Evolutionary conservation across 2,329 filamentous ascomycete genomes (phyloP), one percentile per base, ranked within the genome.

Genomic region (Cytospora paraplurivora): DNA sequence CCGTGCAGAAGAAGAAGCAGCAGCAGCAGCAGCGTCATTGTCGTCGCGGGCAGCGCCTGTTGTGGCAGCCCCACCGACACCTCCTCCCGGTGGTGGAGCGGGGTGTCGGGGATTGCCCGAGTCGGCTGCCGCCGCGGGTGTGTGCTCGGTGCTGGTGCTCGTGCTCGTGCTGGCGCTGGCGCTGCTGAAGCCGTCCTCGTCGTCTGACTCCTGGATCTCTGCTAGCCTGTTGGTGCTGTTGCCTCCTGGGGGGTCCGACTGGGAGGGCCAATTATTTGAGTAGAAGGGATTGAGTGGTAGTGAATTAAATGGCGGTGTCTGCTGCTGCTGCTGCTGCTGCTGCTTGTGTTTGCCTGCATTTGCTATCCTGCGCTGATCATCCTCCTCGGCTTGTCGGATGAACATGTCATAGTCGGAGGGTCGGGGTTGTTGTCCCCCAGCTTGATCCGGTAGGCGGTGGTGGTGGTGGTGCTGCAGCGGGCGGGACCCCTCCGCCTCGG

Each of bases 341-440:
- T 27, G 27, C 27, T 27, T 2, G 2, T 27, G 27, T 4, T 27
- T 27, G 27, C 27, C 27, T 27, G 27, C 27, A 2, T 27, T 27
- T 27, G 27, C 27, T 27, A 4, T 27, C 7, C 41, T 47, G n/a
- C n/a, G 41, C 11, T 57, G 61, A 13, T 66, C 64, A 12, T 62
- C 61, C 10, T 63, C 53, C 19, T 56, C 49, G 0, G 64, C 64
- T 49, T 63, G 19, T 13, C 44, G 61, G 44, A 66, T 51, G 53
- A 66, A 66, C 19, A 56, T 13, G 33, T 57, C 61, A 50, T 47
- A 66, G 53, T 66, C 64, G 21, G 64, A 61, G 8, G 58, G 52
- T 1, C 33, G 11, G 10, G 51, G 38, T 2, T 32, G 37, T 7
- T n/a, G 17, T 53, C 17, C 4, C 7, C 6, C 35, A 37, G 19